A percentile compares a stretch with the other conserved stretches of the same genome.
These are phyloP conservation scores for Thecaphora thlaspeos DNA, from an alignment of 1,284 basidiomycete genomes.

Conservation along the genomic window DNA sequence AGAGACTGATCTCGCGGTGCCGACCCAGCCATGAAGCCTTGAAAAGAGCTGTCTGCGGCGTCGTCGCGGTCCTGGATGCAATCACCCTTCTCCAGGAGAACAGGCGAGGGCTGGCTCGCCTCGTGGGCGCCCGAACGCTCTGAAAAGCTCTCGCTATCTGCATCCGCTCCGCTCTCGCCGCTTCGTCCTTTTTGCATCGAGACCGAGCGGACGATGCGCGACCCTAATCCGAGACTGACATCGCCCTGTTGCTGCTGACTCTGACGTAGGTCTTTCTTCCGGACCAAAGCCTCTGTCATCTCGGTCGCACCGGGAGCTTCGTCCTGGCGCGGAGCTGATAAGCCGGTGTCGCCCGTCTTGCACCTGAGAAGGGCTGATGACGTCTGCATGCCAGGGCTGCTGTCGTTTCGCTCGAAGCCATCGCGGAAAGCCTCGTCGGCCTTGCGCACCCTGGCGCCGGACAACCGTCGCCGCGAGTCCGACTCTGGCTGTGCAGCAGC, in stretches of 20 bases:
- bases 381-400: too few species aligned
- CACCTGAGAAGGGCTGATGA: too few species aligned
- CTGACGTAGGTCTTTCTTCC: too few species aligned
- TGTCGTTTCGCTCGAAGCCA: too few species aligned
- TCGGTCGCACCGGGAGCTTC: too few species aligned
- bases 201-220: background rate
- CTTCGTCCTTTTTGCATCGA: slow-evolving; percentile 19
- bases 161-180: slow-evolving; percentile 31
- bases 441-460: slow-evolving; percentile 8
- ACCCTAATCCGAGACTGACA: too few species aligned
- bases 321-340: too few species aligned
- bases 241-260: background rate
- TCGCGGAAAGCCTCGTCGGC: slow-evolving; percentile 9
- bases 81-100: background rate
- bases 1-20: background rate
- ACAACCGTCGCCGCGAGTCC: too few species aligned
- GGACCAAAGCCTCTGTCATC: too few species aligned
- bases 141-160: slow-evolving; percentile 31
- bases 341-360: too few species aligned
- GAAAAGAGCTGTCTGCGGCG: too few species aligned
- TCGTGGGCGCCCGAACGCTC: slow-evolving; percentile 13
- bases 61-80: background rate
- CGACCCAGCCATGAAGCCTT: background rate
- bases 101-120: background rate
- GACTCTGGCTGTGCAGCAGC: background rate